A percentile compares a stretch with the other conserved stretches of the same genome.
phyloP scores from a whole-genome alignment of 495 filamentous ascomycete genomes.

The Annulohypoxylon bovei region DNA sequence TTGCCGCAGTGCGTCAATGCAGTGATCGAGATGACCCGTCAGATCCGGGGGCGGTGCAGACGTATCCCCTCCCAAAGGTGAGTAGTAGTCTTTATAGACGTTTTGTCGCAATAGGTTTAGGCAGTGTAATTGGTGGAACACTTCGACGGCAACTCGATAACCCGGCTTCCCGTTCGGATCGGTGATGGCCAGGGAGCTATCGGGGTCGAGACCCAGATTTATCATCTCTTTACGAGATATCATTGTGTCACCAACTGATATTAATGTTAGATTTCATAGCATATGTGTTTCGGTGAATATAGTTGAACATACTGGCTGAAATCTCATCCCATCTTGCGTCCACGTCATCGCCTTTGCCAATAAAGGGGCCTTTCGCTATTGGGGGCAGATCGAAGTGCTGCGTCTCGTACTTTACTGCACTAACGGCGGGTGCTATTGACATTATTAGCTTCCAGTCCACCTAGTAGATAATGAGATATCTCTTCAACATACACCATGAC shows the following conservation, averaged over 20 bases:
- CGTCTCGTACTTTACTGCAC: slow-evolving; percentile 57
- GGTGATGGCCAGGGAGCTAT: slow-evolving; percentile 56
- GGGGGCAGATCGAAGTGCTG: slow-evolving; percentile 56
- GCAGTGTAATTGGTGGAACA: slow-evolving; percentile 67
- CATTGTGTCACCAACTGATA: slow-evolving; percentile 59
- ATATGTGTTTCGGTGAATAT: background rate
- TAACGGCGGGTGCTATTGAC: slow-evolving; percentile 52
- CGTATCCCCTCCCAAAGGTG: slow-evolving; percentile 51
- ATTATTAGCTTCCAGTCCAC: slow-evolving; percentile 27
- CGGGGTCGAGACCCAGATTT: slow-evolving; percentile 57
- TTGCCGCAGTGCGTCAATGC: slow-evolving; percentile 61
- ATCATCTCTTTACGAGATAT: slow-evolving; percentile 59
- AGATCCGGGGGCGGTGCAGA: slow-evolving; percentile 45
- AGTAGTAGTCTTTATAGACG: slow-evolving; percentile 61
- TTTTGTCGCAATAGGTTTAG: slow-evolving; percentile 61
- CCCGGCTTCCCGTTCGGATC: slow-evolving; percentile 61
- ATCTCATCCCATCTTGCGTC: slow-evolving; percentile 58
- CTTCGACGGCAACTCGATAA: slow-evolving; percentile 63
- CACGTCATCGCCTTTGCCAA: slow-evolving; percentile 56
- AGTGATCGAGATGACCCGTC: slow-evolving; percentile 55
- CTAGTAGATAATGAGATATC: background rate
- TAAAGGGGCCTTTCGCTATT: slow-evolving; percentile 52
- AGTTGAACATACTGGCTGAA: slow-evolving; percentile 50
- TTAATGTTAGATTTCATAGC: background rate
- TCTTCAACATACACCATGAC: slow-evolving; percentile 47